Conservation (phyloP, 345 rosid species). For the Rhizophora apiculata region DNA sequence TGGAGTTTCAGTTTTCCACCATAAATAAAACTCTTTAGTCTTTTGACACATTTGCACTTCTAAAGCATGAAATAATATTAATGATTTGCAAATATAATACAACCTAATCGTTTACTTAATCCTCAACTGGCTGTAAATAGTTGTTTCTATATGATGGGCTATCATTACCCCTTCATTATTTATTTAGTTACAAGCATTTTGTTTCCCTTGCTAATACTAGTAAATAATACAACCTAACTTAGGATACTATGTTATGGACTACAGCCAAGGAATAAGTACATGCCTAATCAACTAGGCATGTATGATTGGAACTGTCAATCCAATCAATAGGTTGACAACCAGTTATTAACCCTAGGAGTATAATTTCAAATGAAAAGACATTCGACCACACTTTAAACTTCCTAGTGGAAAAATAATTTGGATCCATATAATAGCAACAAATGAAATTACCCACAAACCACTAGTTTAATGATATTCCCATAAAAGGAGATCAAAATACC, state of each 20-base stretch:
- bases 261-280: constrained; percentile 4
- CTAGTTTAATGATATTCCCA: neutral
- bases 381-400: constrained; percentile 28
- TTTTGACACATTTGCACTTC: neutral
- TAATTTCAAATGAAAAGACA: constrained; percentile 33
- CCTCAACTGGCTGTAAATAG: neutral
- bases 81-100: neutral
- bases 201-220: no score
- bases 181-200: no score
- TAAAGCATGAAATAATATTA: neutral
- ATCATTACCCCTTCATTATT: no score
- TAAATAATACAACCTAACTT: no score
- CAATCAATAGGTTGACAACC: constrained; percentile 28
- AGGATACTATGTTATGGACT: neutral
- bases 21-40: neutral
- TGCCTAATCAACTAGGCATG: constrained; percentile 30
- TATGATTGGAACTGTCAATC: constrained; percentile 14
- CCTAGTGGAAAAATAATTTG: constrained; percentile 30
- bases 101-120: neutral
- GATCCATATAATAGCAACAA: constrained; percentile 27
- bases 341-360: constrained; percentile 27
- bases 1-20: neutral
- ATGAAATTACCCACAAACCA: neutral
- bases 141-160: neutral
- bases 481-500: neutral